Base-by-base conservation (phyloP, 768 basidiomycete species). In the Myochromella boudieri region DNA sequence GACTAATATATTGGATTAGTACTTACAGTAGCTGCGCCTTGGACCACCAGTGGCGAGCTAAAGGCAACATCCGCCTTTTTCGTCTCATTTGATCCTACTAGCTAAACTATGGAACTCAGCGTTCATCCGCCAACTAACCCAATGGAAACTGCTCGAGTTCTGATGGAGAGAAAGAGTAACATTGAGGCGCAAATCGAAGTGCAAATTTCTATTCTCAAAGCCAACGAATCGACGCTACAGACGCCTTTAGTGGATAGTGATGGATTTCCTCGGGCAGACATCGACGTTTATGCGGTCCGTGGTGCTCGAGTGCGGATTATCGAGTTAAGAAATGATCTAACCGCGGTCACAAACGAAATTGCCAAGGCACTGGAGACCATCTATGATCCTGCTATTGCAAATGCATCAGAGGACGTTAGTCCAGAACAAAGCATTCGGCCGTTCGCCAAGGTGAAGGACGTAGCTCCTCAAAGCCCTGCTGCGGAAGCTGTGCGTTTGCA, bases 231-330 rank as follows among this genome's bases (percentile, higher is more conserved):
- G 25, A 82, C 77, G 2, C 79, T 92, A 72, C 67, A 79, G 20
- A 80, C 87, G 0, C 82, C 90, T 0, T 79, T 97, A 26, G 79
- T 97, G 37, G 93, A 97, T 60, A 52, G 71, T 1, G 89, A 97
- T 42, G 95, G 95, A 6, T 97, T 91, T 65, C 95, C 95, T 1
- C 78, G 92, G 11, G 82, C 81, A 11, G 87, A 95, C 66, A 78
- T 97, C 51, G 90, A 95, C 54, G 74, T 95, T 14, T 90, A 81
- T 60, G 83, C 85, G 9, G 84, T 95, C 15, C 75, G 91, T 18
- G 69, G 70, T 38, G 89, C 91, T 10, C 77, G 92, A 42, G 77
- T 84, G 24, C 75, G 87, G 40, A 80, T 95, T n/a, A 83, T 88
- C 42, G 80, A 89, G 61, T 69, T 94, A 39, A 74, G 83, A 47